Evolutionary conservation across 306 rosid genomes (phyloP).

Genomic region (Spatholobus suberectus): DNA sequence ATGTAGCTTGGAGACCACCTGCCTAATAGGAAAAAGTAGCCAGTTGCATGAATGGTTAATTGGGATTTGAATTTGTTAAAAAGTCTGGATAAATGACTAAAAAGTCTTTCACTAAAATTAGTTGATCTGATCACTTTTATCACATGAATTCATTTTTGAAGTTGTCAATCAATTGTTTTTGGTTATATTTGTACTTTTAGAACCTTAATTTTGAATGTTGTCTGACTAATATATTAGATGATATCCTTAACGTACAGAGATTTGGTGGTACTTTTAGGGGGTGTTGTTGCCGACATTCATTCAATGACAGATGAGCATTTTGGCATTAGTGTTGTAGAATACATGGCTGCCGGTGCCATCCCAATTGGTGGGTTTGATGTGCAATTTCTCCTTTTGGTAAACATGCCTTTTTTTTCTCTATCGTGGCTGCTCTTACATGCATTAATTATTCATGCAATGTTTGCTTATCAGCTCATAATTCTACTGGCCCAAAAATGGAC

Average conservation of each 20-base stretch:
- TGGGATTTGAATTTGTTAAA: conserved; percentile 20
- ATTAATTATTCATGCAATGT: conserved; percentile 31
- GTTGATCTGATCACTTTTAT: too few species aligned
- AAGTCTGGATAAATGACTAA: too few species aligned
- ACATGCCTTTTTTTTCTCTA: neutral
- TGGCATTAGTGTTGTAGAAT: conserved; percentile 94
- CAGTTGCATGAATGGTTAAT: neutral
- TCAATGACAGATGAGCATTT: too few species aligned
- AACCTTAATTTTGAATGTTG: too few species aligned
- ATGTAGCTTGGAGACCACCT: neutral
- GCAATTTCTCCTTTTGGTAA: neutral
- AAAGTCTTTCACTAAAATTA: too few species aligned
- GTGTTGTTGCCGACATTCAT: too few species aligned
- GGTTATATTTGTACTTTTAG: too few species aligned
- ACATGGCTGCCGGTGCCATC: conserved; percentile 96
- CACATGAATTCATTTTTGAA: too few species aligned
- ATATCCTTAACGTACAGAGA: too few species aligned
- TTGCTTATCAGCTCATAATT: conserved; percentile 77
- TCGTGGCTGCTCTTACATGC: neutral
- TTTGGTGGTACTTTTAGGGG: too few species aligned
- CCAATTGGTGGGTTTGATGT: conserved; percentile 77
- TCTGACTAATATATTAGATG: too few species aligned
- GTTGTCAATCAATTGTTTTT: too few species aligned
- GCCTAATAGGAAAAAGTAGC: neutral
- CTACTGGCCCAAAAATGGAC: conserved; percentile 99